Percentiles rank a stretch among this genome's conserved stretches.
Conservation (phyloP, 2,329 filamentous ascomycete genomes). For the Ilyonectria robusta region DNA sequence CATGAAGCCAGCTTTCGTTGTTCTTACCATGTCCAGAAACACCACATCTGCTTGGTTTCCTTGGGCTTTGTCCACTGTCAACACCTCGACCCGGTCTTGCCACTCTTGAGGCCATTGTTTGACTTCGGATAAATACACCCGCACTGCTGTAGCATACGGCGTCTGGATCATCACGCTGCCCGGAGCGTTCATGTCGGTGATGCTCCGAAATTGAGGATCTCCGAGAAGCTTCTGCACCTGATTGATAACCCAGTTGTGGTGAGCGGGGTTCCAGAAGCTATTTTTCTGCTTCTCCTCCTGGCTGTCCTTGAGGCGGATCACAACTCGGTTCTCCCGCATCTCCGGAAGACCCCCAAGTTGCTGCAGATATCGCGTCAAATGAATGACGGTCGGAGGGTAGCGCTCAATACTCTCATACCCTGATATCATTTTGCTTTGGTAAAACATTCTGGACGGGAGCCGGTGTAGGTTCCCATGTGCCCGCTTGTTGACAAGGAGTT, state of each 20-base stretch:
- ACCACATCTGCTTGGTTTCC: conserved; percentile 65
- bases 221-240: conserved; percentile 51
- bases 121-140: conserved; percentile 52
- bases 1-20: conserved; percentile 56
- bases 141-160: conserved; percentile 57
- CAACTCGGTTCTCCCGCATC: conserved; percentile 54
- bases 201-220: conserved; percentile 51
- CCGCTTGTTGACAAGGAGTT: conserved; percentile 56
- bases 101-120: conserved; percentile 46
- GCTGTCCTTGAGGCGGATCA: conserved; percentile 51
- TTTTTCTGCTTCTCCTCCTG: conserved; percentile 46
- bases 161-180: conserved; percentile 61
- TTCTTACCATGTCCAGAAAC: conserved; percentile 63
- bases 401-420: conserved; percentile 37
- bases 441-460: conserved; percentile 60
- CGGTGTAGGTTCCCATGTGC: conserved; percentile 56
- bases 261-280: conserved; percentile 59
- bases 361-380: conserved; percentile 51
- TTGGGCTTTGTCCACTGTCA: conserved; percentile 62
- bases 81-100: conserved; percentile 53
- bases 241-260: conserved; percentile 56
- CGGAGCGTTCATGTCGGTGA: conserved; percentile 38
- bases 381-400: conserved; percentile 47
- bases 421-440: conserved; percentile 56
- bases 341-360: conserved; percentile 35